These are phyloP conservation scores for Alternaria sp. DNA, from an alignment of 2,329 filamentous ascomycete species.

Conservation along the genomic window DNA sequence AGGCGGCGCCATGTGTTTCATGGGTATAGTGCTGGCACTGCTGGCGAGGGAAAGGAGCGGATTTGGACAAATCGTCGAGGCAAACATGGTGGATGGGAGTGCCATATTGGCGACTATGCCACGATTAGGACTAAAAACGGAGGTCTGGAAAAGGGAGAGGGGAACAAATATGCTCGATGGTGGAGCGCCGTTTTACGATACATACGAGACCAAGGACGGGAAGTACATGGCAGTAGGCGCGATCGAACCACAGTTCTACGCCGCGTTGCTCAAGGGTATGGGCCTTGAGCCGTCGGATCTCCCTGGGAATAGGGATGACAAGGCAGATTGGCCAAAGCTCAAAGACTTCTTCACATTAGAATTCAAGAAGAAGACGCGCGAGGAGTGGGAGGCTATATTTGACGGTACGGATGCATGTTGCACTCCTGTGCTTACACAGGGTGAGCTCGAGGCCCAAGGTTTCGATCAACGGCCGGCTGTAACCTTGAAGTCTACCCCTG, in stretches of 20 bases:
- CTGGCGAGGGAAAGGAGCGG: slow-evolving; percentile 71
- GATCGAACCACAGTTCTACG: slow-evolving; percentile 87
- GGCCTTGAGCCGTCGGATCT: slow-evolving; percentile 61
- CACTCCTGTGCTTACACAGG: slow-evolving; percentile 82
- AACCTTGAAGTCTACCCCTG: slow-evolving; percentile 74
- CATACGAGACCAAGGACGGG: slow-evolving; percentile 83
- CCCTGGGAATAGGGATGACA: slow-evolving; percentile 65
- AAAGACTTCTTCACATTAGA: slow-evolving; percentile 65
- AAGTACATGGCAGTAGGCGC: slow-evolving; percentile 87
- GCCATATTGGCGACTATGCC: slow-evolving; percentile 82
- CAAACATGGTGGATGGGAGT: slow-evolving; percentile 94
- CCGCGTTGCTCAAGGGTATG: slow-evolving; percentile 71
- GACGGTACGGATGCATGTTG: slow-evolving; percentile 92
- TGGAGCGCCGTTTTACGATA: slow-evolving; percentile 88
- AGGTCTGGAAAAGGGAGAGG: slow-evolving; percentile 69
- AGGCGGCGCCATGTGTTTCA: slow-evolving; percentile 81
- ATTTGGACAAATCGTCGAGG: slow-evolving; percentile 86
- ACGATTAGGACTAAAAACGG: slow-evolving; percentile 70
- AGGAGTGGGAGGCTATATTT: slow-evolving; percentile 86
- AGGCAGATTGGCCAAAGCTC: slow-evolving; percentile 73
- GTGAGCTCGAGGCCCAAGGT: slow-evolving; percentile 71
- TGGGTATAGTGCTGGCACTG: slow-evolving; percentile 84
- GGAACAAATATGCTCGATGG: slow-evolving; percentile 84
- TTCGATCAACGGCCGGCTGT: slow-evolving; percentile 78
- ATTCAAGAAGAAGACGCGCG: slow-evolving; percentile 75